Conservation (phyloP, 2,329 filamentous ascomycete species). For the Ceratocystis ficicola region DNA sequence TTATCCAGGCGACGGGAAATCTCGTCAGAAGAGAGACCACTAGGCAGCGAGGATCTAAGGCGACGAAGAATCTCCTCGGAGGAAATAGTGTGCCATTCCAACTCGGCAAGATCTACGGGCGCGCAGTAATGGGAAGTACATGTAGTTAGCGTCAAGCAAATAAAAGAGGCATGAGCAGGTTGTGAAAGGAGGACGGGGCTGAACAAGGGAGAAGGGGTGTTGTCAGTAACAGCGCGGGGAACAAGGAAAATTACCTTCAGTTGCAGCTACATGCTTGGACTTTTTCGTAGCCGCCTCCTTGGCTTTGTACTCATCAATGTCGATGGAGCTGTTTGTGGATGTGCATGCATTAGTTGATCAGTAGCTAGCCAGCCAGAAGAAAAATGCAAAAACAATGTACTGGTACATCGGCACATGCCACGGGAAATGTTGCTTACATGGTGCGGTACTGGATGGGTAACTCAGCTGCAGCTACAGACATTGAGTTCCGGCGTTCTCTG, state of each 20-base stretch:
- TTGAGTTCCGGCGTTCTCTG: constrained; percentile 17
- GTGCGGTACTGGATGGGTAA: constrained; percentile 46
- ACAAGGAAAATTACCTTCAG: constrained; percentile 3
- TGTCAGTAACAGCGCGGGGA: neutral
- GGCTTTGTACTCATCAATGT: constrained; percentile 44
- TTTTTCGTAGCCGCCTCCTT: constrained; percentile 30
- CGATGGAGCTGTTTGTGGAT: constrained; percentile 34
- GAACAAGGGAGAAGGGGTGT: neutral
- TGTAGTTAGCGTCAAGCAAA: neutral
- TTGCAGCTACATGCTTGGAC: constrained; percentile 12
- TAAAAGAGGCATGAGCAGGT: neutral
- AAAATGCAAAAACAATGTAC: neutral
- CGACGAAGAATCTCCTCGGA: constrained; percentile 47
- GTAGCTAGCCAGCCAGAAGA: too few species aligned
- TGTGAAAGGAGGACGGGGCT: neutral
- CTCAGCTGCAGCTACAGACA: constrained; percentile 20
- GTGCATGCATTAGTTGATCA: neutral
- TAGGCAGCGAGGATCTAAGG: constrained; percentile 42
- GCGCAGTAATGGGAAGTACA: neutral
- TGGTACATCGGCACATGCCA: neutral
- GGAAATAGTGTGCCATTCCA: constrained; percentile 56
- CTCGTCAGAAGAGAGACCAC: constrained; percentile 50
- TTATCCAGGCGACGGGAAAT: constrained; percentile 42
- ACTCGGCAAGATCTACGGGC: constrained; percentile 42
- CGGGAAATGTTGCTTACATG: constrained; percentile 31